These are phyloP conservation scores for Zoysia pacifica DNA, from an alignment of 176 grass and related monocot species.

Conservation along the genomic window DNA sequence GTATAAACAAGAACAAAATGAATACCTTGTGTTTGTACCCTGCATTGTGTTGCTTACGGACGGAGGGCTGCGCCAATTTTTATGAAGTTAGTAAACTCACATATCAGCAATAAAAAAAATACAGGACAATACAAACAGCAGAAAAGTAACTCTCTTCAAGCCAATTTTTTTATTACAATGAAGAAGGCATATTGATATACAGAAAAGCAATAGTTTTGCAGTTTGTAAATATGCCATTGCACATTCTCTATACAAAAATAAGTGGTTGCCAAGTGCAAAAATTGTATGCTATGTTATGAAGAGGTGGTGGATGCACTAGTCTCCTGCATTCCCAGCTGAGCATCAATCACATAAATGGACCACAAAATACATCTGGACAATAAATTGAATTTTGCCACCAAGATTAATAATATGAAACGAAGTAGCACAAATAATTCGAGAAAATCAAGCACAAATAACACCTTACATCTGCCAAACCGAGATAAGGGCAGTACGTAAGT, in stretches of 20 bases:
- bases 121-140: not conserved
- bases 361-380: not conserved
- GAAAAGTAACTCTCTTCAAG: not conserved
- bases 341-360: conserved; percentile 5
- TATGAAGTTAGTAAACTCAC: conserved; percentile 27
- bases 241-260: conserved; percentile 19
- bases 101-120: conserved; percentile 23
- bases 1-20: conserved; percentile 21
- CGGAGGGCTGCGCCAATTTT: conserved; percentile 80
- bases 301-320: not conserved
- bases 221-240: conserved; percentile 14
- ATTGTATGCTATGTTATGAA: not conserved
- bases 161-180: conserved; percentile 1
- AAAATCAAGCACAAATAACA: not conserved
- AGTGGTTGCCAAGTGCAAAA: not conserved
- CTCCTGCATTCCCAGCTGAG: not conserved
- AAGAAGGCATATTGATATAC: not conserved
- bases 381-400: conserved; percentile 3
- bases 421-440: not conserved
- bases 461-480: not conserved
- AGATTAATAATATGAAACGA: not conserved
- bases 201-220: not conserved
- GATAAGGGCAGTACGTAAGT: not conserved
- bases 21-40: conserved; percentile 99
- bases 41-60: conserved; percentile 92